These are phyloP conservation scores for Globisporangium splendens DNA, from an alignment of 352 stramenopile species.

Conservation along the genomic window DNA sequence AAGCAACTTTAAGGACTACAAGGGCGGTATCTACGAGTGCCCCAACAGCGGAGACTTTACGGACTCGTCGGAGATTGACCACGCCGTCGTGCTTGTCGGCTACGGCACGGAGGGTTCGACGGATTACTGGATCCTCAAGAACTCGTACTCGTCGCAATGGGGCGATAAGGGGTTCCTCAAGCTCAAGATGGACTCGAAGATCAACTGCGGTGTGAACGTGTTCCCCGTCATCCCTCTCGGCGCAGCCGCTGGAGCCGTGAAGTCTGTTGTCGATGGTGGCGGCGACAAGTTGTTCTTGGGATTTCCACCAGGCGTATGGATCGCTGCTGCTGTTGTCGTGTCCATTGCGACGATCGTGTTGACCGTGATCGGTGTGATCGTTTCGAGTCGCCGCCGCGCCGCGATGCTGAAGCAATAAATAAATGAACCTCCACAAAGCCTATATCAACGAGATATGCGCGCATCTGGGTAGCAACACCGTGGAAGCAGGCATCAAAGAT, in stretches of 20 bases:
- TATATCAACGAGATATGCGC: neutral
- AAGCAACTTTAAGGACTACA: slow-evolving; percentile 79
- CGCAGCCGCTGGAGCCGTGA: slow-evolving; percentile 37
- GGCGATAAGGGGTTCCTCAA: slow-evolving; percentile 65
- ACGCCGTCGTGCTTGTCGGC: slow-evolving; percentile 72
- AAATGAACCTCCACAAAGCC: neutral
- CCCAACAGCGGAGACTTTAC: slow-evolving; percentile 68
- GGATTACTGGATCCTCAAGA: slow-evolving; percentile 82
- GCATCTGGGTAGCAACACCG: no score
- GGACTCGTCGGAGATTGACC: slow-evolving; percentile 57
- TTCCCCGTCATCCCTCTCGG: slow-evolving; percentile 67
- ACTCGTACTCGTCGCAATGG: slow-evolving; percentile 75
- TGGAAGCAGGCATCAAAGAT: neutral
- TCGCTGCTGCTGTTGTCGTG: slow-evolving; percentile 16
- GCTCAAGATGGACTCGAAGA: slow-evolving; percentile 61
- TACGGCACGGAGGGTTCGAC: slow-evolving; percentile 43
- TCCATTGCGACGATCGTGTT: slow-evolving; percentile 16
- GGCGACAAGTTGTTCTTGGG: slow-evolving; percentile 35
- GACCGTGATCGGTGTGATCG: slow-evolving; percentile 24
- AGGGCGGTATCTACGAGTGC: slow-evolving; percentile 67
- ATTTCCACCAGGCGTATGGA: slow-evolving; percentile 28
- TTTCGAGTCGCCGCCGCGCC: slow-evolving; percentile 20
- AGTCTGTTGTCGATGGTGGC: slow-evolving; percentile 47
- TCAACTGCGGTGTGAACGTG: slow-evolving; percentile 77
- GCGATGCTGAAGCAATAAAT: slow-evolving; percentile 10